Conservation (phyloP, 495 filamentous ascomycete species). For the Cercophora scortea region DNA sequence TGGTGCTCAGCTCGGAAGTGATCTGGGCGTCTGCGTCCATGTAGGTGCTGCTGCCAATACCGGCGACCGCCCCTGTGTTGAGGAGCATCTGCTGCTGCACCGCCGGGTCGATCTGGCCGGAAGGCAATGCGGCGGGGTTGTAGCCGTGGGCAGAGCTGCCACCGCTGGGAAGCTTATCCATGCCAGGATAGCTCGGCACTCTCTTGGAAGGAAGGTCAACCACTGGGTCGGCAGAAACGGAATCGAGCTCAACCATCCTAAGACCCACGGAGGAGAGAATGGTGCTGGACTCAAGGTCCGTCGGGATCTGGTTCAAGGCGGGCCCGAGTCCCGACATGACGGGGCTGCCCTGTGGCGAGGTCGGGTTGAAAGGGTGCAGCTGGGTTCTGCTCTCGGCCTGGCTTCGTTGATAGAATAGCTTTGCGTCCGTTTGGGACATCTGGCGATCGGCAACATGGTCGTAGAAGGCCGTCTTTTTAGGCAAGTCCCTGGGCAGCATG, state of each 20-base stretch:
- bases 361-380: constrained; percentile 39
- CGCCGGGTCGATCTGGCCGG: constrained; percentile 17
- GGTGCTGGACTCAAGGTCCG: constrained; percentile 8
- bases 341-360: constrained; percentile 42
- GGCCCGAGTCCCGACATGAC: constrained; percentile 29
- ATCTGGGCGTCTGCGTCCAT: constrained; percentile 59
- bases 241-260: constrained; percentile 9
- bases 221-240: constrained; percentile 5
- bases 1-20: constrained; percentile 69
- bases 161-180: constrained; percentile 7
- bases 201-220: constrained; percentile 2
- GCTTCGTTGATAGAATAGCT: constrained; percentile 89
- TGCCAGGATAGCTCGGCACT: constrained; percentile 8
- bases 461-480: constrained; percentile 74
- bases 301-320: constrained; percentile 16
- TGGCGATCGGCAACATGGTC: constrained; percentile 85
- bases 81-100: constrained; percentile 21
- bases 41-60: constrained; percentile 33
- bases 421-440: constrained; percentile 84
- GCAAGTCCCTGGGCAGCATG: constrained; percentile 66
- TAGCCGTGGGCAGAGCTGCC: constrained; percentile 8
- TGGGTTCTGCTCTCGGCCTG: constrained; percentile 51
- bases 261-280: constrained; percentile 3
- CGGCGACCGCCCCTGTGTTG: constrained; percentile 17
- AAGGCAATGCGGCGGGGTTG: constrained; percentile 19